These are phyloP conservation scores for Annulohypoxylon nitens DNA, from an alignment of 495 filamentous ascomycete species.

Conservation along the genomic window DNA sequence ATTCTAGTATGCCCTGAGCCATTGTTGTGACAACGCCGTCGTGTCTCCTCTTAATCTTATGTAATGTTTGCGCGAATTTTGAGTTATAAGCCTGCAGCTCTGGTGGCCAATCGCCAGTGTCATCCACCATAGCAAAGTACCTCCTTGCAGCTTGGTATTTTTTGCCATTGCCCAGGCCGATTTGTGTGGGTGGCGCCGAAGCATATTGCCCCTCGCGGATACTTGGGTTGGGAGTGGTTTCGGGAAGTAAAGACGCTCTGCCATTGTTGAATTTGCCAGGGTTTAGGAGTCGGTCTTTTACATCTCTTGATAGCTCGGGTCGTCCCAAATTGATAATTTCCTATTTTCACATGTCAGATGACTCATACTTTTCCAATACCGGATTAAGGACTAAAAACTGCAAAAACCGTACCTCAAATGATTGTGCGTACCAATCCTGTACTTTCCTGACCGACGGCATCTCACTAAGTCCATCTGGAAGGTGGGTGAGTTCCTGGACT, in stretches of 20 bases:
- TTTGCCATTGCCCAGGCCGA: conserved; percentile 65
- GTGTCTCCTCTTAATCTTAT: conserved; percentile 94
- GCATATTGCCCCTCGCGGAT: conserved; percentile 88
- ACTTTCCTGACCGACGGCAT: conserved; percentile 98
- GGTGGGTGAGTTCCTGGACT: conserved; percentile 88
- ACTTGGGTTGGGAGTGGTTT: conserved; percentile 90
- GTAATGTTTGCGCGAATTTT: conserved; percentile 83
- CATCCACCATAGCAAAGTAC: conserved; percentile 93
- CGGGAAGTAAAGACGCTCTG: conserved; percentile 73
- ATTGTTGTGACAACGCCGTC: conserved; percentile 95
- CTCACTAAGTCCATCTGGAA: conserved; percentile 97
- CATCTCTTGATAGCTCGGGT: conserved; percentile 80
- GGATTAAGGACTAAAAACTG: background rate
- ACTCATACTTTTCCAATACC: conserved; percentile 29
- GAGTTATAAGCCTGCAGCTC: conserved; percentile 95
- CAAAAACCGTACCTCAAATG: conserved; percentile 83
- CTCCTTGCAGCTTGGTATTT: conserved; percentile 70
- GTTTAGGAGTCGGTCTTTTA: conserved; percentile 81
- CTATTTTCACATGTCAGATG: conserved; percentile 63
- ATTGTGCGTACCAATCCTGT: conserved; percentile 98
- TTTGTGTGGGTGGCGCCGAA: conserved; percentile 72
- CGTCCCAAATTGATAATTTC: conserved; percentile 89
- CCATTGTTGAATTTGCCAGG: conserved; percentile 72
- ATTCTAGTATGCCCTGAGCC: conserved; percentile 97
- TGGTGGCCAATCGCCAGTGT: conserved; percentile 90